Percentiles rank a stretch among this genome's conserved stretches.
phyloP scores from a whole-genome alignment of 2,329 filamentous ascomycete species.

The Alternaria hordeiaustralica region DNA sequence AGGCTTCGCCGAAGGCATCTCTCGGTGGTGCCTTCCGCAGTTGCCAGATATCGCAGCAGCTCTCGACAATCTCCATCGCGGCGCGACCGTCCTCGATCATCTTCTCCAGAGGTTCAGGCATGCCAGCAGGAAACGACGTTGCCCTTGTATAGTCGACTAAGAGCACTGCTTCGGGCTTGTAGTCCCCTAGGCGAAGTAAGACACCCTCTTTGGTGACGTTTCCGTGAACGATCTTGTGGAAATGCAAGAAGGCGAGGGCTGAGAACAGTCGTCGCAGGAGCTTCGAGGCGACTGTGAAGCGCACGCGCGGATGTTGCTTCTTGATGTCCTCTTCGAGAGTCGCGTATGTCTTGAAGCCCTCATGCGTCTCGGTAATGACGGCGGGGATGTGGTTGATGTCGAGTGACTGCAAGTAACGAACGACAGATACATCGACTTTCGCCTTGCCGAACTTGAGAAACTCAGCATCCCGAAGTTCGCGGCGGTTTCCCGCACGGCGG shows the following conservation, averaged over 20 bases:
- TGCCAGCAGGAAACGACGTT: background rate
- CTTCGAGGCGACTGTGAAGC: slow-evolving; percentile 19
- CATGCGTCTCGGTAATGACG: slow-evolving; percentile 21
- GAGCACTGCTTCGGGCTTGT: slow-evolving; percentile 6
- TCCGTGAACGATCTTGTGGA: slow-evolving; percentile 19
- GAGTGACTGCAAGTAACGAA: slow-evolving; percentile 13
- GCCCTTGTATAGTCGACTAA: slow-evolving; percentile 22
- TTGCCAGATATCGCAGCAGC: slow-evolving; percentile 27
- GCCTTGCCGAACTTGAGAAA: slow-evolving; percentile 18
- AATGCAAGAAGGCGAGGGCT: slow-evolving; percentile 22
- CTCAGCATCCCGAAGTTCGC: slow-evolving; percentile 13
- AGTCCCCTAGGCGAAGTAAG: slow-evolving; percentile 13
- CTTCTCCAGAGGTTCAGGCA: slow-evolving; percentile 4
- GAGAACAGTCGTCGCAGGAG: slow-evolving; percentile 23
- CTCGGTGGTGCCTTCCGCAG: slow-evolving; percentile 17
- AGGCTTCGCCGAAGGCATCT: slow-evolving; percentile 4
- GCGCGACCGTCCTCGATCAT: slow-evolving; percentile 15
- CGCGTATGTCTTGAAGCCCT: slow-evolving; percentile 15
- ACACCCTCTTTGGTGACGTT: slow-evolving; percentile 13
- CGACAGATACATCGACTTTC: slow-evolving; percentile 14
- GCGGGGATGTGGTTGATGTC: slow-evolving; percentile 15
- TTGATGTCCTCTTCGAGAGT: slow-evolving; percentile 6
- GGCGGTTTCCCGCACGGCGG: background rate
- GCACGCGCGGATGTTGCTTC: slow-evolving; percentile 15
- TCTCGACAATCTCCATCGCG: slow-evolving; percentile 20